Evolutionary conservation across 1,284 basidiomycete species (phyloP).

Genomic region (Leccinum huronense): DNA sequence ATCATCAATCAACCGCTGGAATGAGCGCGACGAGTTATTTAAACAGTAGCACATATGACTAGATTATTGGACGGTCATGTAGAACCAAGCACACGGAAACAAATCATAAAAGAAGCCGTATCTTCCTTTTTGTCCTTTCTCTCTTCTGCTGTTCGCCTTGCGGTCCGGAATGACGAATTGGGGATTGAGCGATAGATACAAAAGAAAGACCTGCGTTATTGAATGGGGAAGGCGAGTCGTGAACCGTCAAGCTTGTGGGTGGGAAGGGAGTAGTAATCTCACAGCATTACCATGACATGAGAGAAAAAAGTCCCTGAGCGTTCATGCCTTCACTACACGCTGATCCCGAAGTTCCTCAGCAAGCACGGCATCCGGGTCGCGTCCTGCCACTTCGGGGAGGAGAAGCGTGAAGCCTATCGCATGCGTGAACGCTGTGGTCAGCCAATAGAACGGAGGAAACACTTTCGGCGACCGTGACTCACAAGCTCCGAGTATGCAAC

Average conservation of each 20-base stretch:
- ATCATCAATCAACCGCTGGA: neutral
- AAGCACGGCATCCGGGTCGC: slow-evolving; percentile 67
- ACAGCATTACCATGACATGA: neutral
- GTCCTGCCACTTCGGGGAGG: slow-evolving; percentile 74
- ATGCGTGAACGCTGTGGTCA: slow-evolving; percentile 1
- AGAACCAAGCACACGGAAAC: neutral
- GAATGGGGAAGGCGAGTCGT: neutral
- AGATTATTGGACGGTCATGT: neutral
- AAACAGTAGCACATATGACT: neutral
- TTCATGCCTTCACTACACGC: slow-evolving; percentile 5
- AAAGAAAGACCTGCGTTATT: neutral
- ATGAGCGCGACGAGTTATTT: neutral
- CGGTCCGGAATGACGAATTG: neutral
- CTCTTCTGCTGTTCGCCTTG: neutral
- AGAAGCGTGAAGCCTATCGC: slow-evolving; percentile 60
- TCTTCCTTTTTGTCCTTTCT: neutral
- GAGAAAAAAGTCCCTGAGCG: neutral
- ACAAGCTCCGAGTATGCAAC: slow-evolving; percentile 56
- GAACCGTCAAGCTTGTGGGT: neutral
- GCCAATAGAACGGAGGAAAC: neutral
- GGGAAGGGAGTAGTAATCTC: neutral
- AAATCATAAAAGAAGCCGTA: neutral
- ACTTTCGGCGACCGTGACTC: slow-evolving; percentile 14
- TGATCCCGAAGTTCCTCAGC: slow-evolving; percentile 50
- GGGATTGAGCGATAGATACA: neutral